phyloP scores from a whole-genome alignment of 1,284 basidiomycete species.

The Papiliotrema laurentii region DNA sequence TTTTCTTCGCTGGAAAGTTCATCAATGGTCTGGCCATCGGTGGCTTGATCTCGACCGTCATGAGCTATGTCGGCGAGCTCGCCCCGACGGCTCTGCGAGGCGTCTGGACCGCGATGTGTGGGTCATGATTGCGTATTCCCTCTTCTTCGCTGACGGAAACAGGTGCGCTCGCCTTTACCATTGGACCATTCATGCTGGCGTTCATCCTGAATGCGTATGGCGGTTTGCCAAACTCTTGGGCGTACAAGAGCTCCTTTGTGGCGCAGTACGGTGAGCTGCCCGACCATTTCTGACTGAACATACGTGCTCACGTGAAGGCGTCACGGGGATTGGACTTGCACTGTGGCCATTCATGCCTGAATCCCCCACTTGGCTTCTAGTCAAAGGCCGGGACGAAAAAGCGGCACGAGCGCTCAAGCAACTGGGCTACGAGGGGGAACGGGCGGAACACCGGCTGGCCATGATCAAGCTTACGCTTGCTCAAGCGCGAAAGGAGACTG shows the following conservation, averaged over 20 bases:
- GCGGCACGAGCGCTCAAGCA: not conserved
- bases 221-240: not conserved
- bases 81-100: constrained; percentile 5
- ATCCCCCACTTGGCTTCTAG: constrained; percentile 3
- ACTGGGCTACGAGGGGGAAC: not conserved
- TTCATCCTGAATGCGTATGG: constrained; percentile 4
- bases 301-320: not conserved
- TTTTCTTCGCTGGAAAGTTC: constrained; percentile 10
- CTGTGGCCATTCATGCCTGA: constrained; percentile 5
- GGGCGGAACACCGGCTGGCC: not conserved
- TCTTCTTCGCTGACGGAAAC: not conserved
- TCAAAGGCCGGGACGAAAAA: not conserved
- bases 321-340: not conserved
- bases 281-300: not conserved
- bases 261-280: constrained; percentile 1
- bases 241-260: constrained; percentile 1
- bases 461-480: not conserved
- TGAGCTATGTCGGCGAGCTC: constrained; percentile 9
- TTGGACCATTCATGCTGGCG: not conserved
- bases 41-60: constrained; percentile 1
- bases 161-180: not conserved
- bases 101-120: not conserved
- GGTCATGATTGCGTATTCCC: not conserved
- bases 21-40: constrained; percentile 10
- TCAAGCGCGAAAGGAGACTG: not conserved